These are phyloP conservation scores for Arthrobotrys sinensis DNA, from an alignment of 2,329 filamentous ascomycete genomes.

Conservation along the genomic window DNA sequence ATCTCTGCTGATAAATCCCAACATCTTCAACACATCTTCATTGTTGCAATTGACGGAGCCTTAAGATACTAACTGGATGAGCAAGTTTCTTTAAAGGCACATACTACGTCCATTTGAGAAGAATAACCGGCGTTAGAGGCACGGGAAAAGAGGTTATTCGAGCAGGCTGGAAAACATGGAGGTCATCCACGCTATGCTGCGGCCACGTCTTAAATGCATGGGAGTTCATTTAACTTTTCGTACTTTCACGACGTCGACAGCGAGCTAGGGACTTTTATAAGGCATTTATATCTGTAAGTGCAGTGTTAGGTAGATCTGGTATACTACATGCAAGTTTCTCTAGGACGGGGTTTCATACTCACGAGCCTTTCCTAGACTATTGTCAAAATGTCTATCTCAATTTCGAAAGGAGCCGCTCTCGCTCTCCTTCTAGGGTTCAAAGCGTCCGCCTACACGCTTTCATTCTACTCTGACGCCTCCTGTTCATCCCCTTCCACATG, in stretches of 20 bases:
- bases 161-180: background rate
- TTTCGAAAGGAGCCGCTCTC: background rate
- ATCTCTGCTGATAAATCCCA: too few relatives aligned
- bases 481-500: background rate
- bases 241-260: background rate
- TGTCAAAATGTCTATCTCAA: background rate
- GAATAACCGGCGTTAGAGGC: background rate
- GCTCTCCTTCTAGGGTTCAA: constrained; percentile 1
- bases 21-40: too few relatives aligned
- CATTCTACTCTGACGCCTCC: constrained; percentile 1
- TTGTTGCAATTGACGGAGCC: too few relatives aligned
- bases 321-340: too few relatives aligned
- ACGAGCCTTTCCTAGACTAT: background rate
- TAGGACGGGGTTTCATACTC: too few relatives aligned
- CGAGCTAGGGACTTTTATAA: background rate
- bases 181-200: background rate
- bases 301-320: too few relatives aligned
- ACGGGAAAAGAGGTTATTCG: background rate
- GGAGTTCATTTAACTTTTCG: background rate
- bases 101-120: constrained; percentile 2
- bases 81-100: background rate
- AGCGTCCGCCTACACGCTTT: constrained; percentile 20
- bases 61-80: background rate
- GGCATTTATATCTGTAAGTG: background rate
- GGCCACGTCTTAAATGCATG: background rate